Conservation (phyloP, 2,329 filamentous ascomycete genomes). For the Xylaria sp. region DNA sequence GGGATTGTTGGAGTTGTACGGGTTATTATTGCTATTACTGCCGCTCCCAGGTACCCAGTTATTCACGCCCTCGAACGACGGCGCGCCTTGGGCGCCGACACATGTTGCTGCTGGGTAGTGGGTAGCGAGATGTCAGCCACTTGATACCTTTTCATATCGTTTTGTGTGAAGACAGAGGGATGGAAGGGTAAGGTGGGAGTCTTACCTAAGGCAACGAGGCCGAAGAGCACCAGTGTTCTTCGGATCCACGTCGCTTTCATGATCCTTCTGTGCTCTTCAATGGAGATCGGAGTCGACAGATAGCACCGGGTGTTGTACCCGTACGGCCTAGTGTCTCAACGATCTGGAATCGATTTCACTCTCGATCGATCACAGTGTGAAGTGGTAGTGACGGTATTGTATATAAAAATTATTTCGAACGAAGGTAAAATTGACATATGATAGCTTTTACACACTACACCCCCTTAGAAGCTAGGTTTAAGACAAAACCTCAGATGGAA, state of each 20-base stretch:
- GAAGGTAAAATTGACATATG: background rate
- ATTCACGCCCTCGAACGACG: background rate
- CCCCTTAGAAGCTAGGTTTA: constrained; percentile 9
- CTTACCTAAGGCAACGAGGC: constrained; percentile 33
- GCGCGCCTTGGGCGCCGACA: constrained; percentile 17
- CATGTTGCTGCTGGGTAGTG: constrained; percentile 7
- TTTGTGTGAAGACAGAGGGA: background rate
- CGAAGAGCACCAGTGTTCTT: constrained; percentile 23
- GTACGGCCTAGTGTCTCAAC: background rate
- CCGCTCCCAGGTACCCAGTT: constrained; percentile 12
- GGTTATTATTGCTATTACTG: constrained; percentile 7
- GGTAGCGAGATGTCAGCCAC: constrained; percentile 3
- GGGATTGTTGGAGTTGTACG: constrained; percentile 20
- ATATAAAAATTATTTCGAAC: too few relatives aligned
- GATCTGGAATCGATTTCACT: background rate
- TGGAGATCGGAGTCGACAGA: background rate
- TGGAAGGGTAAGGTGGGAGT: background rate
- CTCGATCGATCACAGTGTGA: background rate
- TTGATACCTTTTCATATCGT: background rate
- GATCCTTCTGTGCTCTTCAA: background rate
- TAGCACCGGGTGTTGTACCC: too few relatives aligned
- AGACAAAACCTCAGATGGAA: background rate
- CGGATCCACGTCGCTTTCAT: constrained; percentile 14
- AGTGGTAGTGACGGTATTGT: background rate
- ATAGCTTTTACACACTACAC: background rate